phyloP scores from a whole-genome alignment of 2,329 filamentous ascomycete genomes.

The Claviceps sp. region DNA sequence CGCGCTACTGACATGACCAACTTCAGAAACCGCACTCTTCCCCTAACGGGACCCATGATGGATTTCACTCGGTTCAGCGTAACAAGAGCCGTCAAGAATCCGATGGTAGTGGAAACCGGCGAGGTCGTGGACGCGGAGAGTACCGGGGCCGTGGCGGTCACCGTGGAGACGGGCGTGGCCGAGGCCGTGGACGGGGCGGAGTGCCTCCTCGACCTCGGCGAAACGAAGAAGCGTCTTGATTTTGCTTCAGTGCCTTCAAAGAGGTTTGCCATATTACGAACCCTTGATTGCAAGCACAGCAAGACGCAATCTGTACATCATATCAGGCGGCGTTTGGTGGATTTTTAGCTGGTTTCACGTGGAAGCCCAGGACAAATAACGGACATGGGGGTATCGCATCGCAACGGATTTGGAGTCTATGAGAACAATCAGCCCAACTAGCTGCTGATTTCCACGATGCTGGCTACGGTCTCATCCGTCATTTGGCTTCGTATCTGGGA shows the following conservation, averaged over 20 bases:
- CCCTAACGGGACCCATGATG: slow-evolving; percentile 39
- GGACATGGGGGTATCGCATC: slow-evolving; percentile 2
- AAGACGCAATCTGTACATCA: slow-evolving; percentile 21
- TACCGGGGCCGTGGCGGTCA: slow-evolving; percentile 38
- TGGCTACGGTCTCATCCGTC: not conserved
- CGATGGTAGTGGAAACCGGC: slow-evolving; percentile 28
- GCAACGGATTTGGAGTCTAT: slow-evolving; percentile 15
- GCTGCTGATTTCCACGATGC: not conserved
- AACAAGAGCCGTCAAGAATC: slow-evolving; percentile 42
- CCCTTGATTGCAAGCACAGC: not conserved
- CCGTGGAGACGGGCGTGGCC: slow-evolving; percentile 32
- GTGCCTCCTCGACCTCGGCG: slow-evolving; percentile 23
- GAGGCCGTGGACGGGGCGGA: slow-evolving; percentile 27
- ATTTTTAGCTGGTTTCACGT: slow-evolving; percentile 11
- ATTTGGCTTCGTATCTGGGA: not conserved
- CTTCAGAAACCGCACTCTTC: slow-evolving; percentile 20
- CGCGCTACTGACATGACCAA: not conserved
- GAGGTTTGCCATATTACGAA: not conserved
- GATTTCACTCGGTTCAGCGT: slow-evolving; percentile 60
- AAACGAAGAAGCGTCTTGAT: slow-evolving; percentile 21
- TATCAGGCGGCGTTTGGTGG: slow-evolving; percentile 26
- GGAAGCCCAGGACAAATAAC: slow-evolving; percentile 11
- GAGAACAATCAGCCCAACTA: not conserved
- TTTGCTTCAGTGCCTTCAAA: not conserved
- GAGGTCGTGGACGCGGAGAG: slow-evolving; percentile 34